These are phyloP conservation scores for Taphrina sp. DNA, from an alignment of 1,139 yeast species.

Conservation along the genomic window DNA sequence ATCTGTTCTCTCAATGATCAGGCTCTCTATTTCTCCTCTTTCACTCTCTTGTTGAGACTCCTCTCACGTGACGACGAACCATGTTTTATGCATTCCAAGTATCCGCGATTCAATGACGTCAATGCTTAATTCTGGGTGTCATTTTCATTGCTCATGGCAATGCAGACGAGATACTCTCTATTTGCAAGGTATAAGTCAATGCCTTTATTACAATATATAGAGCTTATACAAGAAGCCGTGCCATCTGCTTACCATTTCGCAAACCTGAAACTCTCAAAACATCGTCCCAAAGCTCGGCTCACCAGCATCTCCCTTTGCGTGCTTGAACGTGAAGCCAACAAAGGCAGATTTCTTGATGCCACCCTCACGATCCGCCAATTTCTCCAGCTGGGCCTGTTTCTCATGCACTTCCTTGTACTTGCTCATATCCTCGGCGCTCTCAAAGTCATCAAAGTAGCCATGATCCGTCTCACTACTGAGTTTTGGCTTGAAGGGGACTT, in stretches of 20 bases:
- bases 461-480: slow-evolving; percentile 96
- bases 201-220: too few relatives aligned
- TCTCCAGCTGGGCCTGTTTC: slow-evolving; percentile 80
- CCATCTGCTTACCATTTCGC: neutral
- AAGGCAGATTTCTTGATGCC: slow-evolving; percentile 63
- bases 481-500: slow-evolving; percentile 95
- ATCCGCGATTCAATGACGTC: too few relatives aligned
- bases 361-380: slow-evolving; percentile 62
- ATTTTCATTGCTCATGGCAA: too few relatives aligned
- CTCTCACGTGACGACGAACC: too few relatives aligned
- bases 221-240: too few relatives aligned
- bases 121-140: too few relatives aligned
- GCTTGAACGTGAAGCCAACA: slow-evolving; percentile 95
- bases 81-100: too few relatives aligned
- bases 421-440: slow-evolving; percentile 94
- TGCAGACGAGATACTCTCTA: too few relatives aligned
- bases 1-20: too few relatives aligned
- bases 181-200: too few relatives aligned
- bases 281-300: slow-evolving; percentile 11
- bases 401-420: slow-evolving; percentile 96
- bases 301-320: slow-evolving; percentile 42
- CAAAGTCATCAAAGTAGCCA: slow-evolving; percentile 97
- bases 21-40: too few relatives aligned
- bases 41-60: too few relatives aligned
- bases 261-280: slow-evolving; percentile 1